phyloP scores from a whole-genome alignment of 345 rosid genomes.

The Nasturtium officinale region DNA sequence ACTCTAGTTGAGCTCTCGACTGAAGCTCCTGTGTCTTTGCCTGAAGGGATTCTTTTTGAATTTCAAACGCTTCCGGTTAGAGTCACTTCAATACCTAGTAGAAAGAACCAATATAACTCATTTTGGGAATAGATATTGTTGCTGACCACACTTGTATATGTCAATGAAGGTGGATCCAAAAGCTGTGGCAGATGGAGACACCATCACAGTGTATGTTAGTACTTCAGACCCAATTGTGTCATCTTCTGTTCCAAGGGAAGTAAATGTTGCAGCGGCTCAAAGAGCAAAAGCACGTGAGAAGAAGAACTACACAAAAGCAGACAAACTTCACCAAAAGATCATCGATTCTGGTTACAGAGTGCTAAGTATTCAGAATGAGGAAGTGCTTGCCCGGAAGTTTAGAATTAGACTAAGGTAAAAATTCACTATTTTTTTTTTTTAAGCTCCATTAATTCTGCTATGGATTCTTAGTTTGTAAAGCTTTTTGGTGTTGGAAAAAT shows the following conservation, averaged over 20 bases:
- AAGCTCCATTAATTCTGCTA: not conserved
- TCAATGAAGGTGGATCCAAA: conserved; percentile 70
- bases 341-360: conserved; percentile 72
- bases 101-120: too few relatives aligned
- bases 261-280: conserved; percentile 54
- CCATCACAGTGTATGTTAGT: conserved; percentile 69
- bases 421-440: not conserved
- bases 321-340: conserved; percentile 67
- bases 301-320: conserved; percentile 63
- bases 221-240: conserved; percentile 64
- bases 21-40: conserved; percentile 51
- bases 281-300: conserved; percentile 65
- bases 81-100: too few relatives aligned
- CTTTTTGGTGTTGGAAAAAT: conserved; percentile 22
- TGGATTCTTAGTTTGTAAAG: conserved; percentile 15
- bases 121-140: not conserved
- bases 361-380: conserved; percentile 45
- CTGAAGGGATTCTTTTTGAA: conserved; percentile 61
- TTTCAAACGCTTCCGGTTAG: conserved; percentile 74
- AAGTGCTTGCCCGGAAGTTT: conserved; percentile 75
- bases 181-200: conserved; percentile 83
- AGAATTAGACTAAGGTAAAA: conserved; percentile 75
- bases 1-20: conserved; percentile 41
- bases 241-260: conserved; percentile 57
- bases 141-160: conserved; percentile 25